These are phyloP conservation scores for Leptoxyphium fumago DNA, from an alignment of 2,329 filamentous ascomycete genomes.

Conservation along the genomic window DNA sequence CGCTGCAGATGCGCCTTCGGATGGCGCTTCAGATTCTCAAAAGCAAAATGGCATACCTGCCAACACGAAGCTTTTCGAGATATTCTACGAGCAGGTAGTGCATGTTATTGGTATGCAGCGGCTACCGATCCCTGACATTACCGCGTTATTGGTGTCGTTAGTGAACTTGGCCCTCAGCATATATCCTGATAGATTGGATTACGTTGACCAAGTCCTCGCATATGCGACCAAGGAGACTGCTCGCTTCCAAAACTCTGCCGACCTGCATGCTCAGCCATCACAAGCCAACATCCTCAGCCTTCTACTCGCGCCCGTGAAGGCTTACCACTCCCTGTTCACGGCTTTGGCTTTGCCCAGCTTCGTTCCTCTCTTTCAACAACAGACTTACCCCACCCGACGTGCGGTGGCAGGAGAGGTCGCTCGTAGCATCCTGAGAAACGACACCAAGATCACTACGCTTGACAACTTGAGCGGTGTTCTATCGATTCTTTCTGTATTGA, in stretches of 20 bases:
- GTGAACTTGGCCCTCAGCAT: slow-evolving; percentile 90
- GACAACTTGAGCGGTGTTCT: slow-evolving; percentile 78
- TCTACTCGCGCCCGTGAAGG: slow-evolving; percentile 76
- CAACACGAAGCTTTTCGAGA: slow-evolving; percentile 82
- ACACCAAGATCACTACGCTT: slow-evolving; percentile 61
- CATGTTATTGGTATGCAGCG: slow-evolving; percentile 84
- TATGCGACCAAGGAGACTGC: slow-evolving; percentile 77
- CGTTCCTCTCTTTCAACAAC: slow-evolving; percentile 74
- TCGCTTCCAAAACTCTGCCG: slow-evolving; percentile 87
- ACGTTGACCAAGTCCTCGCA: slow-evolving; percentile 83
- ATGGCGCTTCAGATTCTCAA: slow-evolving; percentile 23
- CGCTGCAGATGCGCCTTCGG: slow-evolving; percentile 20
- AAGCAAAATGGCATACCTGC: slow-evolving; percentile 48
- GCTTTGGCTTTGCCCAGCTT: slow-evolving; percentile 85
- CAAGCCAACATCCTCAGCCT: slow-evolving; percentile 83
- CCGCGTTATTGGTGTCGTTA: slow-evolving; percentile 84
- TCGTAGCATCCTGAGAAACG: slow-evolving; percentile 65
- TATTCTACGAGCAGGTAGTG: slow-evolving; percentile 93
- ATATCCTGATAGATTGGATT: slow-evolving; percentile 83
- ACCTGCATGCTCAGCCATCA: slow-evolving; percentile 73
- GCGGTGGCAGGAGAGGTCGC: slow-evolving; percentile 84
- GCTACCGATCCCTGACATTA: slow-evolving; percentile 85
- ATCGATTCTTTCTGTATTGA: slow-evolving; percentile 75
- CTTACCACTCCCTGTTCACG: slow-evolving; percentile 92
- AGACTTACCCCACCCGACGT: slow-evolving; percentile 82